Evolutionary conservation across 202 grass and related monocot genomes (phyloP), one percentile per base, ranked within the genome.

Genomic region (Eragrostis tef): DNA sequence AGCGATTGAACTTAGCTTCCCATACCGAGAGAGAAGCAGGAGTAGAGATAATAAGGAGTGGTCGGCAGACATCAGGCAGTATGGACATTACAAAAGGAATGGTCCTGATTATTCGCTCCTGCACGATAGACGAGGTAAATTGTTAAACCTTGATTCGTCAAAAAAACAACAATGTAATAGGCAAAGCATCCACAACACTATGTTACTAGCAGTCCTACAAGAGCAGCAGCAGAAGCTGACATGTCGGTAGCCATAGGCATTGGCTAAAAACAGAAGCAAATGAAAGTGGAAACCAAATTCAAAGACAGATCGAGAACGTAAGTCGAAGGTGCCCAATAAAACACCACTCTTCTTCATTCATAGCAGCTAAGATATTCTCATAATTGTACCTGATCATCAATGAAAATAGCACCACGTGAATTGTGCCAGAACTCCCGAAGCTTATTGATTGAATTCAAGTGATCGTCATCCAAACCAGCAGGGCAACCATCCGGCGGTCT

Each of bases 71-170:
- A 83, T 92, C 79, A 75, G 84, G 65, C 68, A 90, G 67, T 67
- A 94, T 77, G n/a, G 92, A 91, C 56, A 87, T 75, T 9, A 81
- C 79, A 66, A 97, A 94, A 71, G 92, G 74, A 74, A 97, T 87
- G 52, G 94, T 87, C 65, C 84, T 97, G 86, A 91, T 90, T 78
- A 97, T 84, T 67, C 94, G 86, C 72, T 94, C 94, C 94, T 91
- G 94, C 67, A 67, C 25, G 62, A 65, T 56, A 63, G 27, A 77
- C 63, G n/a, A 78, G 53, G 61, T 79, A 60, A 43, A 70, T 73
- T 46, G 47, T 70, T 81, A 84, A 77, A 84, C 42, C 9, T 46
- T 73, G 2, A 47, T 22, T 49, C 29, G 11, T 27, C 13, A 14
- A 41, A 47, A 81, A 73, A 46, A 53, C 64, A 25, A 7, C 26